Base-by-base conservation (phyloP, 2,329 filamentous ascomycete genomes). In the Acephala macrosclerotiorum region DNA sequence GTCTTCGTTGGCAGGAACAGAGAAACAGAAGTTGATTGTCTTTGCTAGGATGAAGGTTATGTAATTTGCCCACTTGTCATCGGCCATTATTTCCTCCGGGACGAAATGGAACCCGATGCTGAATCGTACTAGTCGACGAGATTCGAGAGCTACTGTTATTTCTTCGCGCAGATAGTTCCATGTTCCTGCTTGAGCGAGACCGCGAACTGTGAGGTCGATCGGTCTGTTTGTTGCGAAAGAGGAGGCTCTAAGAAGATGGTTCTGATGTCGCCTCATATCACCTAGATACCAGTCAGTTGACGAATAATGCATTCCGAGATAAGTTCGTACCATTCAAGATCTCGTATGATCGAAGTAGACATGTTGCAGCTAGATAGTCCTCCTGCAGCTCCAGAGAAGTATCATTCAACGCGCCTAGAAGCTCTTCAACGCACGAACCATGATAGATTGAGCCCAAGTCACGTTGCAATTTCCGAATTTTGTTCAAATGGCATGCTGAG, bases 161-260 rank as follows among this genome's bases (percentile, higher is more conserved):
- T 85, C 82, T 70, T 85, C 82, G 0, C 83, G 78, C 0, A 85
- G 76, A 61, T 84, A 84, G 65, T 85, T 85, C 83, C 82, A 85
- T 62, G 82, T 81, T 0, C 82, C 82, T 0, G 82, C 79, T 3
- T 75, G 75, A 1, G 78, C 67, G 0, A 84, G 69, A 0, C 75
- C 63, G 6, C 45, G 38, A 7, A 22, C 25, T 5, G 45, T 61
- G 33, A 64, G 49, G 22, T 68, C 53, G 29, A 67, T 61, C 16
- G 38, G 53, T 14, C 35, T 35, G 20, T 56, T 66, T 5, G 58
- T 55, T 3, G 60, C 51, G 22, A 70, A 68, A 1, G 59, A 53
- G 42, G 67, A 70, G 12, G 68, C 68, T 18, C 66, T 66, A 4
- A 70, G 64, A 7, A 70, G 56, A 49, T 70, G 68, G 12, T 53